Evolutionary conservation across 192 early-diverging fungal species (phyloP).

Genomic region (Podila minutissima): DNA sequence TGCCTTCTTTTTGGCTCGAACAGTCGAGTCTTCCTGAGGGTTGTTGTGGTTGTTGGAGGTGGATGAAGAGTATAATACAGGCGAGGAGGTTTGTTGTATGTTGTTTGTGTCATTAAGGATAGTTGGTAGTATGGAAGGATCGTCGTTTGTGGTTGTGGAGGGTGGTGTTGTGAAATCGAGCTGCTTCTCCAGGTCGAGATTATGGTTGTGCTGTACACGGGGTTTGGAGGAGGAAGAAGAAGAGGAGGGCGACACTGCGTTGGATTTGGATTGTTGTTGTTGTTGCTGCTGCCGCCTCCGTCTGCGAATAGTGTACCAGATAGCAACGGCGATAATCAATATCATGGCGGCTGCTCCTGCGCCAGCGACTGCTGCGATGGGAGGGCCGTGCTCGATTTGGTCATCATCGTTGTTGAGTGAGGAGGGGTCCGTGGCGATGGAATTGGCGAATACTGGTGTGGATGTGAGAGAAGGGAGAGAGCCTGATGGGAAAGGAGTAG

Average conservation of each 20-base stretch:
- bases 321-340: slow-evolving; percentile 6
- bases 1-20: not conserved
- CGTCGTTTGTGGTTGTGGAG: not conserved
- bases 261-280: not conserved
- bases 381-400: not conserved
- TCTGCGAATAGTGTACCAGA: slow-evolving; percentile 21
- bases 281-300: slow-evolving; percentile 6
- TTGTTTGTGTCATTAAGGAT: not conserved
- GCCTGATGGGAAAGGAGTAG: not conserved
- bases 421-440: not conserved
- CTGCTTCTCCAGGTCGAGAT: not conserved
- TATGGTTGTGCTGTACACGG: not conserved
- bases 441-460: not conserved
- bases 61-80: not conserved
- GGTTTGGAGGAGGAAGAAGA: not conserved
- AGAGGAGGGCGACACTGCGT: not conserved
- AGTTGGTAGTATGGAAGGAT: not conserved
- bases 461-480: not conserved
- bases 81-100: not conserved
- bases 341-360: slow-evolving; percentile 11
- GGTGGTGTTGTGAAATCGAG: not conserved
- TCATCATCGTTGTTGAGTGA: not conserved
- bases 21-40: not conserved
- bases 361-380: slow-evolving; percentile 10
- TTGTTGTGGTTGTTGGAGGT: not conserved